Evolutionary conservation across 2,329 filamentous ascomycete genomes (phyloP), one percentile per base, ranked within the genome.

Genomic region (Aspergillus ruber): DNA sequence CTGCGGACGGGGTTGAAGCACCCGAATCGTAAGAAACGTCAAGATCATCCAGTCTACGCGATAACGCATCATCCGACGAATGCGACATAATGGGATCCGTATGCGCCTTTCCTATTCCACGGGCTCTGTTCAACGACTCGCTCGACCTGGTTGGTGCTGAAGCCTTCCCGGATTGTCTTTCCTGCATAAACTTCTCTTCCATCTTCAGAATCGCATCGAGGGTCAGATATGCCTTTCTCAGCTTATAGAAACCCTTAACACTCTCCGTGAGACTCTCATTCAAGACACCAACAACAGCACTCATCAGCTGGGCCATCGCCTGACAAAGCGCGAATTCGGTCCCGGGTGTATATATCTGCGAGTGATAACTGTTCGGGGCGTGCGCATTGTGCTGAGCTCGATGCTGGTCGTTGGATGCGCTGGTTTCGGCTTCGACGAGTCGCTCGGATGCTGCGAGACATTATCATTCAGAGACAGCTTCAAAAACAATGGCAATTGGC

Each of bases 261-360:
- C 84, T 89, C 66, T 97, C 93, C 0, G 90, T 91, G 58, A 97
- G 71, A 63, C 88, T 95, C 72, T 97, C 93, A 56, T 94, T 94
- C 58, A 97, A 73, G 13, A 97, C 88, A 0, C 83, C 88, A 0
- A 96, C 83, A 1, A 98, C 85, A 0, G 90, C 90, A 48, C 82
- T 80, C 85, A 96, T 95, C 53, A 96, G 76, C 67, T 95, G 88
- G 2, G 88, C 81, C 71, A 96, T 84, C 4, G 90, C 88, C 50
- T 89, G 81, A 50, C 89, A 87, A 3, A 97, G 75, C 2, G 88
- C 82, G 64, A 87, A 97, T 70, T 98, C 91, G 4, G 86, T 87
- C 2, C 93, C 93, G 0, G 87, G 78, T 0, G 86, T 83, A 59
- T 95, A 96, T 20, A 95, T 83, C 42, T 72, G 69, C 50, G 76